Conservation (phyloP, 2,329 filamentous ascomycete genomes). For the Neonectria ditissima region DNA sequence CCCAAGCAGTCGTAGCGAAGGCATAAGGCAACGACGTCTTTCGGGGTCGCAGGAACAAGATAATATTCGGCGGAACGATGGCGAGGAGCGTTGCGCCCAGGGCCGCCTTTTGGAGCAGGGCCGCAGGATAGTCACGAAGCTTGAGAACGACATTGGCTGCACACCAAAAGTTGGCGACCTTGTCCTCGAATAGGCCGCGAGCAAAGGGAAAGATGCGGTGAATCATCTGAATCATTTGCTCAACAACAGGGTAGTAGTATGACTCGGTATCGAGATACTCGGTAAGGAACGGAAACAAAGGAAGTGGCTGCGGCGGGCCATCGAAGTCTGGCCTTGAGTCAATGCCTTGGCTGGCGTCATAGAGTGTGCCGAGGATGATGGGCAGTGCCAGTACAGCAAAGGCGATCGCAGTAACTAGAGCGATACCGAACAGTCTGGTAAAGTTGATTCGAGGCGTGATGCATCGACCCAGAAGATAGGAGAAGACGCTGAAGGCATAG, state of each 20-base stretch:
- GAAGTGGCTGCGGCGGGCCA: conserved; percentile 70
- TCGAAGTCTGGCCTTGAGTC: conserved; percentile 67
- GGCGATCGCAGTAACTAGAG: conserved; percentile 76
- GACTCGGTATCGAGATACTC: conserved; percentile 72
- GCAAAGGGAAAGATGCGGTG: conserved; percentile 97
- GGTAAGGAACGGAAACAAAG: conserved; percentile 69
- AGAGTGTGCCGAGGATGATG: conserved; percentile 77
- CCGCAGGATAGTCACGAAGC: conserved; percentile 77
- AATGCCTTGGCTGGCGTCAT: conserved; percentile 75
- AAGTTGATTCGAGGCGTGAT: conserved; percentile 78
- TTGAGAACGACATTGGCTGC: conserved; percentile 91
- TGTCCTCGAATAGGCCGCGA: conserved; percentile 97
- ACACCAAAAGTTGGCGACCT: conserved; percentile 99
- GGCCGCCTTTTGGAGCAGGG: conserved; percentile 80
- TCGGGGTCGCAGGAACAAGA: conserved; percentile 82
- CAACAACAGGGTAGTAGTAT: conserved; percentile 78
- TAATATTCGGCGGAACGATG: conserved; percentile 81
- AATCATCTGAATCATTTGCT: conserved; percentile 85
- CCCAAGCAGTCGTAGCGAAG: conserved; percentile 89
- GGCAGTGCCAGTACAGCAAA: conserved; percentile 83
- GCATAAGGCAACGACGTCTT: conserved; percentile 83
- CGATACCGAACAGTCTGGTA: conserved; percentile 78
- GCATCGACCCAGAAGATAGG: conserved; percentile 89
- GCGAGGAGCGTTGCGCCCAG: conserved; percentile 79
- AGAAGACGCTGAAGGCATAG: conserved; percentile 93